These are phyloP conservation scores for Spizellomyces punctatus DNA, from an alignment of 192 early-diverging fungal species.

Conservation along the genomic window DNA sequence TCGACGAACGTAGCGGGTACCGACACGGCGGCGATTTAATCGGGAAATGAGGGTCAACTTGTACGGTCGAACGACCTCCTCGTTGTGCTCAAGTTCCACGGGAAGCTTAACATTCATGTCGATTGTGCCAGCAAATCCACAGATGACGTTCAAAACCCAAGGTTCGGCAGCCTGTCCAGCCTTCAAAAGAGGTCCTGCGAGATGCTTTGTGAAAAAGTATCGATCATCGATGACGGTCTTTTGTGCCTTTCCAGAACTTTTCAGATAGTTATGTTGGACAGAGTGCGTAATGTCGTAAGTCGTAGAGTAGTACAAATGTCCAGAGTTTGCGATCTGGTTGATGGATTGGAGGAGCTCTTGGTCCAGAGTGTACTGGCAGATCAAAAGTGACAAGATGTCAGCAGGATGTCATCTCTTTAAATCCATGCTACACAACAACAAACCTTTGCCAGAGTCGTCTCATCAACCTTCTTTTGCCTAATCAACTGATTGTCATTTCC, in stretches of 20 bases:
- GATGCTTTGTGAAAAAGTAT: slow-evolving; percentile 54
- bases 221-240: slow-evolving; percentile 52
- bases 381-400: neutral
- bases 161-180: slow-evolving; percentile 31
- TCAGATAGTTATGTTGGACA: slow-evolving; percentile 54
- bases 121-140: slow-evolving; percentile 53
- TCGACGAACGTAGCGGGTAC: slow-evolving; percentile 56
- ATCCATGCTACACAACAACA: too few species aligned
- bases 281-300: slow-evolving; percentile 61
- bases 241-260: slow-evolving; percentile 17
- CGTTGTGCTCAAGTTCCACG: neutral
- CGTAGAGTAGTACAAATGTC: slow-evolving; percentile 53
- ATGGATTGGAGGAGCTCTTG: slow-evolving; percentile 43
- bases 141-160: slow-evolving; percentile 49
- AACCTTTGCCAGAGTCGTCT: too few species aligned
- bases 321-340: slow-evolving; percentile 46
- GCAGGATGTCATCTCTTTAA: too few species aligned
- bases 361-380: slow-evolving; percentile 43
- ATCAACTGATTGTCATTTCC: neutral
- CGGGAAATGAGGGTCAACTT: slow-evolving; percentile 51
- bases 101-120: slow-evolving; percentile 38
- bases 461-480: too few species aligned
- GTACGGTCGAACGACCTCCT: slow-evolving; percentile 31
- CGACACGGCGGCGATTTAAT: slow-evolving; percentile 46
- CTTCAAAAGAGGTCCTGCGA: slow-evolving; percentile 38